Evolutionary conservation across 2,329 filamentous ascomycete species (phyloP), one percentile per base, ranked within the genome.

Genomic region (Drechslerella coelobrocha): DNA sequence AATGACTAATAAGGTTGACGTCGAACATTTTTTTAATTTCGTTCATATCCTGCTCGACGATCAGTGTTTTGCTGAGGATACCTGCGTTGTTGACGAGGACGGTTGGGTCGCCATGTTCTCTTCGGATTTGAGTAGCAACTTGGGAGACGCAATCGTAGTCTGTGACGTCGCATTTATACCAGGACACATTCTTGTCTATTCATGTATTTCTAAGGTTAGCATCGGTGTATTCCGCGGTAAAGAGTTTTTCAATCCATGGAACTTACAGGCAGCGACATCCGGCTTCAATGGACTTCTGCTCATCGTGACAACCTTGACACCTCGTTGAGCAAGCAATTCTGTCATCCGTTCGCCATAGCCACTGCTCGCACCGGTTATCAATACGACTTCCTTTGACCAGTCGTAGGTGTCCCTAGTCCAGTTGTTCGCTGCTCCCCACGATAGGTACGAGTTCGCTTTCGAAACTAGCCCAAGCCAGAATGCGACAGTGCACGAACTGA

Each of bases 1-100:
- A 89, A 78, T 88, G 88, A 1, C 86, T 82, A 29, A 91, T 77
- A 0, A 85, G 81, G 79, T 91, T 91, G 75, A 91, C 86, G 68
- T 86, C 86, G 77, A 91, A 89, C 56, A 61, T 9, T 26, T 54
- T 61, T 24, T 31, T 31, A 24, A 61, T 31, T 2, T 61, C 48
- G 7, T 23, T n/a, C 2, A 61, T 27, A 5, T 53, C 14, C 10
- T 53, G 39, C 9, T 61, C 27, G 10, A 61, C 9, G 6, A 60
- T 17, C 4, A 23, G 47, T 17, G n/a, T 26, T 10, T 47, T 34
- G 27, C 26, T 34, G 17, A 79, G 80, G 9, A 85, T 80, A 8
- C 77, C 78, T 14, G 78, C 78, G 48, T 79, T 79, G 73, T 79
- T 79, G 31, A 79, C 72, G 1, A 79, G 74, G 43, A 79, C 78